Conservation (phyloP, 805 yeast genomes). For the Yarrowia alimentaria region DNA sequence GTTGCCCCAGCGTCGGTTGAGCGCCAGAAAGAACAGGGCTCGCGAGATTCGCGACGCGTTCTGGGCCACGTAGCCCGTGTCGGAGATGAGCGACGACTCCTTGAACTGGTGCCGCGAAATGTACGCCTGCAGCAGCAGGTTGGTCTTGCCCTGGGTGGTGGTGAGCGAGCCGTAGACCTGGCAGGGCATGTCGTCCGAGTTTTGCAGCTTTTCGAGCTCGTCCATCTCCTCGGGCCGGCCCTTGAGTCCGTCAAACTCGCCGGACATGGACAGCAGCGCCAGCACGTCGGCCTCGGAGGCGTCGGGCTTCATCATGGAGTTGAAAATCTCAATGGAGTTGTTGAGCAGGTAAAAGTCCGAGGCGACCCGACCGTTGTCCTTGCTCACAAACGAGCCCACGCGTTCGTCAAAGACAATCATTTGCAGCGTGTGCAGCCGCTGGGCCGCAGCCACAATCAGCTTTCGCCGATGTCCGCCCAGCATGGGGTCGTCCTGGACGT, state of each 20-base stretch:
- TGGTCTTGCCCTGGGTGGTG: constrained; percentile 80
- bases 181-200: constrained; percentile 60
- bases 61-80: constrained; percentile 90
- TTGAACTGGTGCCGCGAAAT: constrained; percentile 70
- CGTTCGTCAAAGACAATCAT: constrained; percentile 92
- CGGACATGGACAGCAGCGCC: constrained; percentile 84
- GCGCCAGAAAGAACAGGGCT: constrained; percentile 81
- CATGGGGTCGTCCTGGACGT: constrained; percentile 77
- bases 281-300: constrained; percentile 92
- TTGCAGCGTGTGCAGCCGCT: constrained; percentile 77
- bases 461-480: constrained; percentile 69
- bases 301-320: constrained; percentile 73
- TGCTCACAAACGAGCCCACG: constrained; percentile 73
- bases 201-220: constrained; percentile 65
- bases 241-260: constrained; percentile 88
- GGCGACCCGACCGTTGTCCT: constrained; percentile 91
- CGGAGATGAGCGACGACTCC: constrained; percentile 82
- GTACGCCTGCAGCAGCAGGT: constrained; percentile 80
- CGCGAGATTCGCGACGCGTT: constrained; percentile 91
- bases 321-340: constrained; percentile 85
- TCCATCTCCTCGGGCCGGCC: constrained; percentile 81
- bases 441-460: constrained; percentile 77
- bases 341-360: constrained; percentile 87
- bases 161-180: constrained; percentile 78
- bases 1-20: constrained; percentile 88